Conservation (phyloP, 495 filamentous ascomycete genomes). For the Aspergillus mulundensis region DNA sequence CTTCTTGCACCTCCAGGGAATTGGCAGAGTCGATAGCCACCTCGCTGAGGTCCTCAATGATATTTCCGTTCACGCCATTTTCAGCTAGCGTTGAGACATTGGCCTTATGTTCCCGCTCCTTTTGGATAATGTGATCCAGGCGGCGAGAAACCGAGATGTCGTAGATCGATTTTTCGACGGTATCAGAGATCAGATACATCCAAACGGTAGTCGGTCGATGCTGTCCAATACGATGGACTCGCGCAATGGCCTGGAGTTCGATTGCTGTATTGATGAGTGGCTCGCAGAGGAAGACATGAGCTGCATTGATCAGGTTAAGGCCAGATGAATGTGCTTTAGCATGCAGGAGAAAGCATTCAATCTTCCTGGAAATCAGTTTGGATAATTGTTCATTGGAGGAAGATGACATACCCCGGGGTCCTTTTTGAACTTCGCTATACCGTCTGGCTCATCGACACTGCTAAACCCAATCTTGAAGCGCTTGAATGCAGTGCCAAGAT, state of each 20-base stretch:
- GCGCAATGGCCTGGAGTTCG: constrained; percentile 88
- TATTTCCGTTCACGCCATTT: constrained; percentile 19
- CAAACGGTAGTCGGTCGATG: constrained; percentile 84
- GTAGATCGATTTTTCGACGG: constrained; percentile 87
- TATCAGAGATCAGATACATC: constrained; percentile 85
- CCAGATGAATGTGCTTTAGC: constrained; percentile 84
- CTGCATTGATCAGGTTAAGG: constrained; percentile 86
- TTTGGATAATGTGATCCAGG: constrained; percentile 65
- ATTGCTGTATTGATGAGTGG: constrained; percentile 89
- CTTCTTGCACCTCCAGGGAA: constrained; percentile 72
- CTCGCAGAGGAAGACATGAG: constrained; percentile 91
- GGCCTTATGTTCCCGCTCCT: constrained; percentile 27
- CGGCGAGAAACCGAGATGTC: constrained; percentile 75
- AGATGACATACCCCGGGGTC: constrained; percentile 54
- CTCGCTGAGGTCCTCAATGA: constrained; percentile 41
- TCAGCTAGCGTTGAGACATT: constrained; percentile 19
- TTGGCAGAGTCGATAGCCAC: constrained; percentile 74
- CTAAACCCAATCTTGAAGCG: constrained; percentile 67
- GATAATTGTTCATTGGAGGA: neutral
- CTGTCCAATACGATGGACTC: constrained; percentile 93
- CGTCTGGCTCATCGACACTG: constrained; percentile 57
- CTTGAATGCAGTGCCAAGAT: constrained; percentile 63
- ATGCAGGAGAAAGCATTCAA: constrained; percentile 85
- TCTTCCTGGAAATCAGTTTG: constrained; percentile 14
- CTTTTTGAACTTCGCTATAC: constrained; percentile 68